Evolutionary conservation across 805 yeast genomes (phyloP).

Genomic region (Candida silvicultrix): DNA sequence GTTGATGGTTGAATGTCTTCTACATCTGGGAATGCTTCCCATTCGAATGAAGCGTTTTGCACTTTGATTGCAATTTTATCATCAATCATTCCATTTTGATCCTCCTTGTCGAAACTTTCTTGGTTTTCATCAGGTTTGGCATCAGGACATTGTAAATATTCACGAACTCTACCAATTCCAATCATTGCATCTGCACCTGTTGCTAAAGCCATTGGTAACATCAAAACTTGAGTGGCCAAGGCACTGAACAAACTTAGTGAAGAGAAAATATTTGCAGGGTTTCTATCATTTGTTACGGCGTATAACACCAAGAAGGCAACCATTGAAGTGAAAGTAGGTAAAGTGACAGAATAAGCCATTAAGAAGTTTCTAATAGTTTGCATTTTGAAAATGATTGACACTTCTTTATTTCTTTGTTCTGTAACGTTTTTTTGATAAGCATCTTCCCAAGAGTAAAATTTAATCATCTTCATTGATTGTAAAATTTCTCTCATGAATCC

Average conservation of each 20-base stretch:
- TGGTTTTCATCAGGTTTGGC: conserved; percentile 34
- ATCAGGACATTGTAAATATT: conserved; percentile 41
- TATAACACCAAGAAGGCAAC: conserved; percentile 39
- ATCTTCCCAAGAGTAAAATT: conserved; percentile 82
- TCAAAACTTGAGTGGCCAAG: conserved; percentile 53
- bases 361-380: conserved; percentile 51
- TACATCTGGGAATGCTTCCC: conserved; percentile 49
- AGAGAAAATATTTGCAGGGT: conserved; percentile 62
- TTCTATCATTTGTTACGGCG: conserved; percentile 29
- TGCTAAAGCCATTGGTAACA: conserved; percentile 67
- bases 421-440: conserved; percentile 56
- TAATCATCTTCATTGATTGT: conserved; percentile 60
- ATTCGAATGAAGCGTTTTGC: conserved; percentile 50
- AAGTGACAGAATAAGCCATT: conserved; percentile 44
- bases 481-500: conserved; percentile 54
- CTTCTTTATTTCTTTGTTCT: conserved; percentile 50
- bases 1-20: conserved; percentile 33
- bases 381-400: conserved; percentile 47
- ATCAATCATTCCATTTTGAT: conserved; percentile 2
- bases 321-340: conserved; percentile 51
- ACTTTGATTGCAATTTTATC: conserved; percentile 41
- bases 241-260: conserved; percentile 64
- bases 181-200: conserved; percentile 62
- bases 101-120: conserved; percentile 17
- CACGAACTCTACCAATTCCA: conserved; percentile 53